Conservation (phyloP, 73 alveolate genomes). For the Paramecium primaurelia region DNA sequence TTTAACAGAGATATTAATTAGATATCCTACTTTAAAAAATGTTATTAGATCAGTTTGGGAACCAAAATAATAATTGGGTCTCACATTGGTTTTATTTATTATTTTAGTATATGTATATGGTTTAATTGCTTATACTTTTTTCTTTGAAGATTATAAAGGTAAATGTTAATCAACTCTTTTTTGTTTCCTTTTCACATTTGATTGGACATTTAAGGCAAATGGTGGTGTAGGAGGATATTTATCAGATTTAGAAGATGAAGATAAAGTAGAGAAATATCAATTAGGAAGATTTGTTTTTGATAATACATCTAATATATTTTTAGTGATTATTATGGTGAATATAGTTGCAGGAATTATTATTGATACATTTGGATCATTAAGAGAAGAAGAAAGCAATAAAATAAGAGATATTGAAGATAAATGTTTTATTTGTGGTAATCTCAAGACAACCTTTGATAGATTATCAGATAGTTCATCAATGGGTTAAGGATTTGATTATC, state of each 20-base stretch:
- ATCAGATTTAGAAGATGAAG: not conserved
- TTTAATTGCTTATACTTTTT: conserved; percentile 61
- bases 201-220: conserved; percentile 61
- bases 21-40: conserved; percentile 79
- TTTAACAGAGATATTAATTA: conserved; percentile 70
- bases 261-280: not conserved
- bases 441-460: conserved; percentile 63
- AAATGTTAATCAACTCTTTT: conserved; percentile 39
- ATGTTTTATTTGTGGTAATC: conserved; percentile 79
- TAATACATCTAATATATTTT: conserved; percentile 61
- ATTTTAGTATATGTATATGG: conserved; percentile 70
- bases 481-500: conserved; percentile 65
- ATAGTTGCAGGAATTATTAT: conserved; percentile 82
- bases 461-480: not conserved
- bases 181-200: conserved; percentile 56
- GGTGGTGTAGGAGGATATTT: conserved; percentile 62
- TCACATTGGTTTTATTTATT: conserved; percentile 72
- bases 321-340: conserved; percentile 68
- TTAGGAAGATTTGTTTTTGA: conserved; percentile 73
- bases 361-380: conserved; percentile 77
- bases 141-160: conserved; percentile 64
- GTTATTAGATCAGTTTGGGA: conserved; percentile 74
- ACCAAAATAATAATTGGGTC: conserved; percentile 72
- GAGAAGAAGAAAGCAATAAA: conserved; percentile 67
- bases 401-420: conserved; percentile 62